Base-by-base conservation (phyloP, 768 basidiomycete species). In the Boletus insuetus region DNA sequence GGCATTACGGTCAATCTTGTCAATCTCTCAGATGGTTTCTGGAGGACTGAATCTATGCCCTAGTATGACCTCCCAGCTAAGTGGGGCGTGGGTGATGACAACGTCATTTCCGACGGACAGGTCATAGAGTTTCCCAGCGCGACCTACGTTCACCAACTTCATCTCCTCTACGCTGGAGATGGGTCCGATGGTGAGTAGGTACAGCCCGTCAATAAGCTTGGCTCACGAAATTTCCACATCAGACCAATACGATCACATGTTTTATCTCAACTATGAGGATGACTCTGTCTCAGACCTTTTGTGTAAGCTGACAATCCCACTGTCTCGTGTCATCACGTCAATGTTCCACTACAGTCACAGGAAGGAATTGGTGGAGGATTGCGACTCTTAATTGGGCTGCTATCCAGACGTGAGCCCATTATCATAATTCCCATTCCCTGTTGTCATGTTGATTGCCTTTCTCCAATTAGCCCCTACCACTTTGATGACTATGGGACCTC, bases 111-210 rank as follows among this genome's bases (percentile, higher is more conserved):
- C 16, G 55, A 73, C 8, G 73, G 73, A 2, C 81, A 83, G 54
- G 63, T 74, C 5, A 47, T 82, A 13, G 54, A 65, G 7, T 64
- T 77, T 19, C 50, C 62, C 9, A 49, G 64, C 0, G 62, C 69
- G n/a, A 73, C 71, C 0, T 72, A 64, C 55, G 69, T 74, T 2
- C 81, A 82, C 54, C 73, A 82, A 54, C 61, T 83, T 24, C 79
- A 81, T 53, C 69, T 81, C 47, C 56, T 81, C 12, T 82, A 81
- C 58, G 71, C 78, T 20, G 77, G 76, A 24, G 77, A 78, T 45
- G 73, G 71, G 7, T 53, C 42, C 1, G 63, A 69, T n/a, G 55
- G 77, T 74, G 41, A 49, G 73, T 57, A 32, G 29, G n/a, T 31
- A 41, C 20, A 37, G 35, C 20, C 13, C 38, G 13, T 14, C n/a